phyloP scores from a whole-genome alignment of 768 basidiomycete species.

The Tricholoma sp. region DNA sequence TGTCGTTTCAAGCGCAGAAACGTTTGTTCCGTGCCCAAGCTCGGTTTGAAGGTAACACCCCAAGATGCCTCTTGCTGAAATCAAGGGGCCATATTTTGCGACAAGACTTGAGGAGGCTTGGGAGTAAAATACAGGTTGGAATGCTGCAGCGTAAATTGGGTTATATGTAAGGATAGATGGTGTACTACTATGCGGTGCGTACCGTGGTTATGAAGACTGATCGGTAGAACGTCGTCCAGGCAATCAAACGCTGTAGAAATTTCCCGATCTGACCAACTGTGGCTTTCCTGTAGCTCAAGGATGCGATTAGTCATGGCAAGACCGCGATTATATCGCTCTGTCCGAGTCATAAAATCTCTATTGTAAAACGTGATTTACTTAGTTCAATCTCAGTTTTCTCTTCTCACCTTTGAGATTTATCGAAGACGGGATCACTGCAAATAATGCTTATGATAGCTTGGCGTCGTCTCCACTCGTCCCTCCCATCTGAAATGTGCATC shows the following conservation, averaged over 20 bases:
- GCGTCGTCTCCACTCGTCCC: conserved; percentile 44
- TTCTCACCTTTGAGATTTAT: conserved; percentile 49
- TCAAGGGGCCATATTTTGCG: conserved; percentile 44
- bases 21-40: conserved; percentile 74
- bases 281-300: conserved; percentile 50
- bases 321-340: conserved; percentile 52
- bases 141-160: conserved; percentile 33
- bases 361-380: background rate
- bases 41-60: conserved; percentile 78
- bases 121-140: conserved; percentile 60
- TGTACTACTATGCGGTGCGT: conserved; percentile 10
- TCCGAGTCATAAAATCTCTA: conserved; percentile 55
- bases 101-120: conserved; percentile 56
- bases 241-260: conserved; percentile 38
- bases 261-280: conserved; percentile 50
- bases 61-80: conserved; percentile 52
- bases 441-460: conserved; percentile 40
- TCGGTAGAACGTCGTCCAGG: conserved; percentile 50
- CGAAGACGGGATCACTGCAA: conserved; percentile 51
- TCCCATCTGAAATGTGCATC: conserved; percentile 34
- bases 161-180: conserved; percentile 8
- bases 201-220: conserved; percentile 35
- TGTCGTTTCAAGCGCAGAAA: conserved; percentile 65
- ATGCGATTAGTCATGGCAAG: conserved; percentile 51
- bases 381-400: background rate